Percentiles rank a stretch among this genome's conserved stretches.
Evolutionary conservation across 176 grass and related monocot species (phyloP).

Genomic region (Secale cereale): DNA sequence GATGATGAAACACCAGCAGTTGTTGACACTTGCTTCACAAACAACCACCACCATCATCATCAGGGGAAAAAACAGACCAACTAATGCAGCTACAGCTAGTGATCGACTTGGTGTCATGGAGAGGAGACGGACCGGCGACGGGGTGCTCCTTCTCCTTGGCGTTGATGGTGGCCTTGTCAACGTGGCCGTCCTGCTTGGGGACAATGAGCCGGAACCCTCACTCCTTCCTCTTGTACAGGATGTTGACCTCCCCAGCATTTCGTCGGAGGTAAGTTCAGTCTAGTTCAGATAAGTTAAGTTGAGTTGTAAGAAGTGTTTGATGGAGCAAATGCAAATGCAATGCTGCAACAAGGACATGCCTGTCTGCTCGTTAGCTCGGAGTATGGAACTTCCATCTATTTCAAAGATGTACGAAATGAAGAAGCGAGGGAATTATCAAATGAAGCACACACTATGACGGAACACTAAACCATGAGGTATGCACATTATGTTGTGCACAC

Average conservation of each 20-base stretch:
- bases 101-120: background rate
- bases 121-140: background rate
- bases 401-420: too few relatives aligned
- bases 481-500: too few relatives aligned
- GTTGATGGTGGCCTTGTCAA: constrained; percentile 33
- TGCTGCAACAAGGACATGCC: too few relatives aligned
- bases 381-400: too few relatives aligned
- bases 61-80: background rate
- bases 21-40: background rate
- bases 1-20: background rate
- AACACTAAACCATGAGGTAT: too few relatives aligned
- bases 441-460: too few relatives aligned
- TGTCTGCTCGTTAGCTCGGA: too few relatives aligned
- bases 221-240: constrained; percentile 81
- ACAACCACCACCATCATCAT: background rate
- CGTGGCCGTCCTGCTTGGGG: constrained; percentile 60
- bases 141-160: constrained; percentile 3
- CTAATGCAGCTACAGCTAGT: background rate
- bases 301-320: too few relatives aligned
- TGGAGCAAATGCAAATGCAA: too few relatives aligned
- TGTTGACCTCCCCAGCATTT: constrained; percentile 59
- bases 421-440: too few relatives aligned
- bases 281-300: too few relatives aligned
- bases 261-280: background rate
- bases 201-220: constrained; percentile 75